A percentile compares a stretch with the other conserved stretches of the same genome.
These are phyloP conservation scores for Cyberlindnera meyerae DNA, from an alignment of 805 yeast species.

Conservation along the genomic window DNA sequence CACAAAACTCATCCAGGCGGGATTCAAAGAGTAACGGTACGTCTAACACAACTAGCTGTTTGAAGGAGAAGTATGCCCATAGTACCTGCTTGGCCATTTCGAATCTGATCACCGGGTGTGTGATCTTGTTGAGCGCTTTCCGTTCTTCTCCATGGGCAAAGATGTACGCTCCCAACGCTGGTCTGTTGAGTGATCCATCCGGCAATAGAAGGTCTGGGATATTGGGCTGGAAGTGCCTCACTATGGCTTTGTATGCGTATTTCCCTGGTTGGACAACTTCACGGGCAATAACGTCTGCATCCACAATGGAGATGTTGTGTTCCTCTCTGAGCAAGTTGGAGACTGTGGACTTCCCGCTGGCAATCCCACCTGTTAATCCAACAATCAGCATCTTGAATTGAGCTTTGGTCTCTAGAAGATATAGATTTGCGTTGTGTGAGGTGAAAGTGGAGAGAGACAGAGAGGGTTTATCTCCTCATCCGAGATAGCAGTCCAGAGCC, in stretches of 20 bases:
- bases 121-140: conserved; percentile 58
- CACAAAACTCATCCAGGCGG: conserved; percentile 66
- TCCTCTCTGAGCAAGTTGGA: conserved; percentile 51
- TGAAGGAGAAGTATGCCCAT: conserved; percentile 51
- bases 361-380: conserved; percentile 97
- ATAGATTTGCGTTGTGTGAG: no score
- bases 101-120: conserved; percentile 78
- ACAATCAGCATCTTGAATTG: conserved; percentile 92
- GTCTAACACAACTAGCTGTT: conserved; percentile 62
- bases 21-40: conserved; percentile 89
- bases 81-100: conserved; percentile 58
- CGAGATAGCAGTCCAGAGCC: no score
- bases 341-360: conserved; percentile 94
- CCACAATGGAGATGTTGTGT: conserved; percentile 58
- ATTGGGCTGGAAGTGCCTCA: conserved; percentile 49
- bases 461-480: no score
- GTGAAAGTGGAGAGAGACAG: no score
- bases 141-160: conserved; percentile 65
- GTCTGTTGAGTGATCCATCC: conserved; percentile 50
- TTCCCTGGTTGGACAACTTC: conserved; percentile 81
- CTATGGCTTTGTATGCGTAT: conserved; percentile 62
- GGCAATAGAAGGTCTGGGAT: conserved; percentile 44
- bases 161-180: conserved; percentile 71
- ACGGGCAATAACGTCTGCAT: conserved; percentile 88
- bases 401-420: no score